A percentile compares a stretch with the other conserved stretches of the same genome.
Conservation (phyloP, 768 basidiomycete species). For the Nevesoporus exiguus region DNA sequence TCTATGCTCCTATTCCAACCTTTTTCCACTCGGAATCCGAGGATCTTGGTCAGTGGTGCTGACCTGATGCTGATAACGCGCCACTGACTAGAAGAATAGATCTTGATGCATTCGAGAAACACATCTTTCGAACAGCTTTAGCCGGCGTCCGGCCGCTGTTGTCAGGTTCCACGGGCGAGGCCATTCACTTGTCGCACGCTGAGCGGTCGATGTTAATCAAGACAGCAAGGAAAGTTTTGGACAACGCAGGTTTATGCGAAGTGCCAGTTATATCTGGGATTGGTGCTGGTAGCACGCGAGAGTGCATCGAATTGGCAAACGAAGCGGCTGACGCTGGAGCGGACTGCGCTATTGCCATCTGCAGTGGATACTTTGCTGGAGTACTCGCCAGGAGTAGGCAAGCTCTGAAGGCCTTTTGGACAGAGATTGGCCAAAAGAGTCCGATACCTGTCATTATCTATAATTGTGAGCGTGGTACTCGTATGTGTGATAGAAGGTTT, state of each 20-base stretch:
- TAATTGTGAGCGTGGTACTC: conserved; percentile 56
- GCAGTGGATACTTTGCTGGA: conserved; percentile 85
- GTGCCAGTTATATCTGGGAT: conserved; percentile 81
- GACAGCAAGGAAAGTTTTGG: conserved; percentile 67
- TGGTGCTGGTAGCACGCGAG: conserved; percentile 78
- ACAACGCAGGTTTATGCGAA: conserved; percentile 53
- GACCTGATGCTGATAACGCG: background rate
- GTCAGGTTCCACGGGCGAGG: conserved; percentile 85
- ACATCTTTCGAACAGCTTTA: conserved; percentile 59
- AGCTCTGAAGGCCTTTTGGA: conserved; percentile 77
- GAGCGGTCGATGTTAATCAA: conserved; percentile 67
- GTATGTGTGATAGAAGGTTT: background rate
- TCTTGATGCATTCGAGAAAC: conserved; percentile 61
- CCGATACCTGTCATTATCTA: conserved; percentile 88
- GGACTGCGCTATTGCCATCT: conserved; percentile 82
- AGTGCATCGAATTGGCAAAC: conserved; percentile 69
- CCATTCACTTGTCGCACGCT: conserved; percentile 62
- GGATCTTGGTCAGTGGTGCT: conserved; percentile 65
- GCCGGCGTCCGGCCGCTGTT: conserved; percentile 72
- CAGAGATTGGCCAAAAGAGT: conserved; percentile 72
- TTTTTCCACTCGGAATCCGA: conserved; percentile 77
- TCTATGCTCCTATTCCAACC: conserved; percentile 83
- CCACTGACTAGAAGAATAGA: conserved; percentile 36
- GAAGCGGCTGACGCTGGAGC: conserved; percentile 85
- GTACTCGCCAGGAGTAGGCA: conserved; percentile 55